Conservation (phyloP, 768 basidiomycete species). For the Collybia mongolica region DNA sequence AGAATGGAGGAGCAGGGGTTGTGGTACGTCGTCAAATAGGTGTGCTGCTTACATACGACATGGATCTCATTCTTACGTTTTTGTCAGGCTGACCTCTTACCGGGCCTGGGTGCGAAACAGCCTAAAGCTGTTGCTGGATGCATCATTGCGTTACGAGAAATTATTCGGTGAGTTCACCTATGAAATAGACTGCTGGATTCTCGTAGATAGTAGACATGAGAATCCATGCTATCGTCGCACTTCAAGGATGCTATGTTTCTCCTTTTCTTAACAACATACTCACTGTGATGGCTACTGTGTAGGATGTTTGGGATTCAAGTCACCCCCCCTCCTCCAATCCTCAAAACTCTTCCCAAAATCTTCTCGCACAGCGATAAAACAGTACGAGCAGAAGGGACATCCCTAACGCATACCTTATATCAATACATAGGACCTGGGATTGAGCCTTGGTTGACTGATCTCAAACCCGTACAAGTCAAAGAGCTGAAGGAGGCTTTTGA, state of each 20-base stretch:
- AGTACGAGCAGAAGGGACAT: constrained; percentile 88
- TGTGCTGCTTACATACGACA: constrained; percentile 14
- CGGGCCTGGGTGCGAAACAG: constrained; percentile 87
- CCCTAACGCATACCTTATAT: constrained; percentile 75
- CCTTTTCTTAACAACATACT: not conserved
- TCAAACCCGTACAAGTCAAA: constrained; percentile 97
- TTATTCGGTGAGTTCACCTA: constrained; percentile 65
- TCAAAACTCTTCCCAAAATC: constrained; percentile 88
- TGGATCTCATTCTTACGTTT: constrained; percentile 25
- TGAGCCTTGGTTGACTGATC: constrained; percentile 79
- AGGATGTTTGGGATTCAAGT: constrained; percentile 81
- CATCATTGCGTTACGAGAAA: constrained; percentile 76
- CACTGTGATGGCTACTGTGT: constrained; percentile 4
- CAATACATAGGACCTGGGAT: constrained; percentile 84
- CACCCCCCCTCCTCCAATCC: constrained; percentile 73
- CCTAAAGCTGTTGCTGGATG: constrained; percentile 89
- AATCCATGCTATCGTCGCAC: no score
- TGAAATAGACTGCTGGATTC: no score
- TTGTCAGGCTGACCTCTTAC: constrained; percentile 70
- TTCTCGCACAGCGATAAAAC: constrained; percentile 95
- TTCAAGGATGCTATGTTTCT: not conserved
- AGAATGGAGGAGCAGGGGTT: constrained; percentile 84
- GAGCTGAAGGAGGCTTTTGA: constrained; percentile 93
- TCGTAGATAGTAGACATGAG: no score
- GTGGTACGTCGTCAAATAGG: constrained; percentile 72